Base-by-base conservation (phyloP, 2,329 filamentous ascomycete species). In the Neofusicoccum umdonicola region DNA sequence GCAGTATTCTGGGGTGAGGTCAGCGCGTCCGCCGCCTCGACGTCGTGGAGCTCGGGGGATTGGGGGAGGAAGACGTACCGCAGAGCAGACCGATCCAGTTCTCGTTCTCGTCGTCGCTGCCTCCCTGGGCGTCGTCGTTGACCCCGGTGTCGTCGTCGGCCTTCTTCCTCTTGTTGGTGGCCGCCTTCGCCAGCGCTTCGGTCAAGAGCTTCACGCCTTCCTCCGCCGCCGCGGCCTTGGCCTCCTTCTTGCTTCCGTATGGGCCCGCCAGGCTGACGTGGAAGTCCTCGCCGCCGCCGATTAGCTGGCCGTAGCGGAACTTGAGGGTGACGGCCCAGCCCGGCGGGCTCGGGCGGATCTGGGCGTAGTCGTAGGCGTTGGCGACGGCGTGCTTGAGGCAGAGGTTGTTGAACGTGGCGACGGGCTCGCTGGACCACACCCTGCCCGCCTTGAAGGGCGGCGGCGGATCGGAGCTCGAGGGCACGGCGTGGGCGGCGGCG, bases 201-300 rank as follows among this genome's bases (percentile, higher is more conserved):
- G 70, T 68, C 4, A 80, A 51, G 3, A 72, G 54, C 2, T 65
- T 66, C 5, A 78, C 42, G 2, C 71, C 78, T n/a, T 65, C 67
- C 68, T 73, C 72, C 47, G 74, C 76, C 22, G 78, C 57, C 1
- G 70, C 74, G 64, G 82, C 80, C 64, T 79, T 81, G 0, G 78
- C 79, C 57, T 79, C 77, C 65, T 77, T 77, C 70, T 82, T 81
- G 44, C 71, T 78, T 7, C 69, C 68, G 66, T 72, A 79, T 15
- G 67, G 69, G 2, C 71, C 71, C 7, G 67, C 34, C 11, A 69
- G 69, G 3, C 67, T 66, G 19, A 74, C 27, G 5, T 65, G 64
- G 15, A 72, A 68, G 11, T 68, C 22, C 44, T 69, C 68, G 52
- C 44, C 61, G 35, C 17, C 65, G 34, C 66, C 57, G 0, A 63